phyloP scores from a whole-genome alignment of 208 protist genomes.

The Acanthamoeba healyi region DNA sequence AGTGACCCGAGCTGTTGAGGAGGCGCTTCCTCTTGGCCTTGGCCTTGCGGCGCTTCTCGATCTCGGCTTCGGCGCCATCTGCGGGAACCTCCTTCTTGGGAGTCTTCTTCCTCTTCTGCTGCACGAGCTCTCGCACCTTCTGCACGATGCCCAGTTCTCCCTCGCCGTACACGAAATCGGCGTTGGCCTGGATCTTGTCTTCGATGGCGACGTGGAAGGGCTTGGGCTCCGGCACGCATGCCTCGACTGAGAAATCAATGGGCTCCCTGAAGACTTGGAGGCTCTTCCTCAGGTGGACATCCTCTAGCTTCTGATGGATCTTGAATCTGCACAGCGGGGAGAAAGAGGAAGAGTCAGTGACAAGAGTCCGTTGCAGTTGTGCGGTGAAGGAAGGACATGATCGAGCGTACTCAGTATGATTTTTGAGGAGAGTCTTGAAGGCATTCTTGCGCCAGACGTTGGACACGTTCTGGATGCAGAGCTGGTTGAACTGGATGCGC shows the following conservation, averaged over 20 bases:
- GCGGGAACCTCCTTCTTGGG: conserved; percentile 5
- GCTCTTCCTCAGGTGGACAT: conserved; percentile 53
- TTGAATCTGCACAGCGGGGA: not conserved
- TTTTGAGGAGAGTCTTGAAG: conserved; percentile 89
- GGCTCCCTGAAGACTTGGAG: conserved; percentile 80
- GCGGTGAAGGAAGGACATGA: not conserved
- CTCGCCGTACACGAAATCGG: conserved; percentile 72
- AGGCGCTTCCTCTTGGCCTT: conserved; percentile 72
- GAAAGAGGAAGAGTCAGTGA: not conserved
- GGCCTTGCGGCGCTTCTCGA: conserved; percentile 82
- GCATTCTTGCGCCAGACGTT: conserved; percentile 95
- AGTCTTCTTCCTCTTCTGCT: conserved; percentile 73
- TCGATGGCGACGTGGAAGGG: conserved; percentile 74
- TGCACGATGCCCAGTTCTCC: conserved; percentile 68
- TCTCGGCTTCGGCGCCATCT: not conserved
- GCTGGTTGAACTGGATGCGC: conserved; percentile 91
- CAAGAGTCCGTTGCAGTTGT: not conserved
- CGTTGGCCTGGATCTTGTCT: conserved; percentile 58
- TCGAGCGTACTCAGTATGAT: conserved; percentile 74
- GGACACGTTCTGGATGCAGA: conserved; percentile 93
- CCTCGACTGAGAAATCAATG: conserved; percentile 80
- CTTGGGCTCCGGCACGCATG: conserved; percentile 71
- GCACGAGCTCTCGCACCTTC: conserved; percentile 64
- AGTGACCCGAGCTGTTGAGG: conserved; percentile 76
- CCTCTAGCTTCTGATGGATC: conserved; percentile 45